phyloP scores from a whole-genome alignment of 2,329 filamentous ascomycete species.

The Alternaria brassicae region DNA sequence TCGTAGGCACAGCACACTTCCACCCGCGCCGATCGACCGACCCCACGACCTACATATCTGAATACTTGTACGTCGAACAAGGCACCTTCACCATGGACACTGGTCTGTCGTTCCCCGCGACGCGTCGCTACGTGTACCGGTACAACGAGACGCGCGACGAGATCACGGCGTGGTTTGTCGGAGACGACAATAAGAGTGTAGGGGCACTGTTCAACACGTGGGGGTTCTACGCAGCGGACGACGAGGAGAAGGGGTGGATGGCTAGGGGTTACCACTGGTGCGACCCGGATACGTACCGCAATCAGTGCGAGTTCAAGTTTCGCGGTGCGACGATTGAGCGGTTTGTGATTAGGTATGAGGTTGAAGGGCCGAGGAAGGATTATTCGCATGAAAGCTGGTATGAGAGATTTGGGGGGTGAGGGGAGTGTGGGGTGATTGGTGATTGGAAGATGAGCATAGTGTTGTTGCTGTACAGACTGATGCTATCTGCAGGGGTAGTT shows the following conservation, averaged over 20 bases:
- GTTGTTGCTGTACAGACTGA: background rate
- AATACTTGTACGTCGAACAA: constrained; percentile 72
- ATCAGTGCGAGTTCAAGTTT: constrained; percentile 70
- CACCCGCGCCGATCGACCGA: constrained; percentile 66
- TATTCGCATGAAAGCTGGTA: constrained; percentile 60
- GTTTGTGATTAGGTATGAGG: constrained; percentile 64
- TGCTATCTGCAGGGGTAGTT: background rate
- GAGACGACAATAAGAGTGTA: constrained; percentile 71
- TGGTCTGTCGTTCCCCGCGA: constrained; percentile 66
- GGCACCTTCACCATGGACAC: constrained; percentile 68
- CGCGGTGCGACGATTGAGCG: constrained; percentile 30
- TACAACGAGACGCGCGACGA: constrained; percentile 67
- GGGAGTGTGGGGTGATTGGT: background rate
- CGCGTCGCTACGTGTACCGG: constrained; percentile 74
- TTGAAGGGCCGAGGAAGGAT: constrained; percentile 76
- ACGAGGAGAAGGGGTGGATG: constrained; percentile 58
- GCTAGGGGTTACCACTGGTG: constrained; percentile 75
- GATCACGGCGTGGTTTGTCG: constrained; percentile 77
- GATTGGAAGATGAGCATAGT: background rate
- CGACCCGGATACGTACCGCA: constrained; percentile 74
- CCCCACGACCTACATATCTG: constrained; percentile 47
- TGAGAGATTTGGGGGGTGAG: constrained; percentile 21
- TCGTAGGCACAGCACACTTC: constrained; percentile 71
- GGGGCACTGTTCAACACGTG: constrained; percentile 80
- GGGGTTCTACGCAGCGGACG: constrained; percentile 59